Evolutionary conservation across 2,329 filamentous ascomycete species (phyloP), one percentile per base, ranked within the genome.

Genomic region (Penicillium palitans): DNA sequence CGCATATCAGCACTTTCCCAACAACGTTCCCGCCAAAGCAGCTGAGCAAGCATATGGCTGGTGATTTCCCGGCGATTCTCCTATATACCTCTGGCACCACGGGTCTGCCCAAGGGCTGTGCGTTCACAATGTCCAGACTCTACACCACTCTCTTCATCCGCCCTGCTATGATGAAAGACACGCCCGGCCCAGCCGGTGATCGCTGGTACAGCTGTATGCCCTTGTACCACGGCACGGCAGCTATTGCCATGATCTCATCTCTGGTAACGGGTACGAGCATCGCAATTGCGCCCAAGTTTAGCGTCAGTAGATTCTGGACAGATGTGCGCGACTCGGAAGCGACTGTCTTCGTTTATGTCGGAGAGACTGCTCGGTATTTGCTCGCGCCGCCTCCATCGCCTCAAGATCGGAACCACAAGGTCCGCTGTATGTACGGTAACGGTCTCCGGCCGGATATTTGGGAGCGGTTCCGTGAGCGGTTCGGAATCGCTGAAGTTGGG

Each of bases 41-140:
- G 31, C 79, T 85, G 56, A 80, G 87, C 44, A 76, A 77, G 5
- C 75, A 74, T 4, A 78, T 88, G 1, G 76, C 77, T 46, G 79
- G 78, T 0, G 73, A 76, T 15, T 86, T 81, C 63, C 85, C 89
- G 0, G 80, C 85, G 63, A 84, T 82, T 31, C 72, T 92, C 25
- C 85, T 92, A 65, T 92, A 91, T 71, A 93, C 90, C 0, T 87
- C 86, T 61, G 89, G 89, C 37, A 92, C 90, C 0, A 92, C 90
- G 0, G 90, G 90, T 2, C 73, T 90, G 63, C 89, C 90, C 12
- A 93, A 93, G 72, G 89, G 86, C 1, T 88, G 86, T 64, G 72
- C 81, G 0, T 86, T 90, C 64, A 84, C 84, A 19, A 80, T 82
- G 9, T 73, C 77, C 2, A 79, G 82, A 45, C 68, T 81, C 6